Conservation (phyloP, 306 rosid genomes). For the Casuarina equisetifolia region DNA sequence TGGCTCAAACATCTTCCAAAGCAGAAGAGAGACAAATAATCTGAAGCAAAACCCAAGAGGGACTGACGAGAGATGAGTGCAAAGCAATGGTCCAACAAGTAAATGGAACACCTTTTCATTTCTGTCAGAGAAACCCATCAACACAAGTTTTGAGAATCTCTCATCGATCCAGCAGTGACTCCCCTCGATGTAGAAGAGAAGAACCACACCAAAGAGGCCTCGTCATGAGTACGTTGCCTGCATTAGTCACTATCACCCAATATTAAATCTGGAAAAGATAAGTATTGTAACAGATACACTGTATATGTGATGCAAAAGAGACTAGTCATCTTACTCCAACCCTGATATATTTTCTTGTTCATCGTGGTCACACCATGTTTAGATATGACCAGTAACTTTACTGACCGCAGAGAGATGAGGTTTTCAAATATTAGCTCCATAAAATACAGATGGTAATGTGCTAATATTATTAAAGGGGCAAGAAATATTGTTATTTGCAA, state of each 20-base stretch:
- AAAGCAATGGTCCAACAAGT: constrained; percentile 29
- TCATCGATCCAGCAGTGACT: constrained; percentile 9
- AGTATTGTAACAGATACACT: background rate
- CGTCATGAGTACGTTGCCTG: constrained; percentile 43
- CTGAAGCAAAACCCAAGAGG: constrained; percentile 16
- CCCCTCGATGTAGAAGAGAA: constrained; percentile 23
- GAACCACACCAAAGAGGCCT: constrained; percentile 18
- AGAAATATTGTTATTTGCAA: background rate
- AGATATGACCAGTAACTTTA: background rate
- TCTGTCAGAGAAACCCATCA: constrained; percentile 49
- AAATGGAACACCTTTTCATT: constrained; percentile 53
- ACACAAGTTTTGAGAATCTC: constrained; percentile 22
- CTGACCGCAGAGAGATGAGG: background rate
- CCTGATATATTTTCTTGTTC: background rate
- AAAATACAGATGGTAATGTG: background rate
- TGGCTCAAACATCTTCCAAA: constrained; percentile 27
- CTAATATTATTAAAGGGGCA: background rate
- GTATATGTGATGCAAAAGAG: background rate
- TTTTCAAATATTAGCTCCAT: background rate
- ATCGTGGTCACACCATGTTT: background rate
- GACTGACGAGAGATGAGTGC: constrained; percentile 21
- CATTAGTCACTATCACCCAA: background rate
- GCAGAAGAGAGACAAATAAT: constrained; percentile 19
- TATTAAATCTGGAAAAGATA: background rate
- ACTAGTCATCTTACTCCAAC: background rate